Percentiles rank a stretch among this genome's conserved stretches.
phyloP scores from a whole-genome alignment of 1,284 basidiomycete genomes.

The Moesziomyces sp. region DNA sequence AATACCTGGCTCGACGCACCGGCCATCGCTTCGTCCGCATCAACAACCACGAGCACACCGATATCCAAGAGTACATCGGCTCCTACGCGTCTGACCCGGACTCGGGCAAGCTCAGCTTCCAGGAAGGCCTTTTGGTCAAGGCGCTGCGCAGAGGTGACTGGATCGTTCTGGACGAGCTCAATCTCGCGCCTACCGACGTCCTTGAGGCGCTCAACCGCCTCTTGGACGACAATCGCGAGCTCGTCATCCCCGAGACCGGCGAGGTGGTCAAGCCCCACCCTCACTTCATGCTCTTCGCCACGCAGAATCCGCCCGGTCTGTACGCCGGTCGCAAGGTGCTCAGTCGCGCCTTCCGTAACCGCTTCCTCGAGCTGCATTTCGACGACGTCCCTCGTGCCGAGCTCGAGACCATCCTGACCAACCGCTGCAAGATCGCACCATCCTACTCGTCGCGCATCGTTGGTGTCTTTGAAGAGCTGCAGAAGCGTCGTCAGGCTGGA shows the following conservation, averaged over 20 bases:
- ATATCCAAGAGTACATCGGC: constrained; percentile 96
- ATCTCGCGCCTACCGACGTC: constrained; percentile 96
- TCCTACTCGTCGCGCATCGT: constrained; percentile 90
- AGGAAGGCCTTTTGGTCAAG: constrained; percentile 88
- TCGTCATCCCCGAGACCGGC: constrained; percentile 94
- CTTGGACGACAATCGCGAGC: constrained; percentile 95
- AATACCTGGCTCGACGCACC: constrained; percentile 91
- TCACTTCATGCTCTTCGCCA: constrained; percentile 97
- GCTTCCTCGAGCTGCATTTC: constrained; percentile 99
- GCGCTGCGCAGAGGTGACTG: constrained; percentile 93
- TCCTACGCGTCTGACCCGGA: constrained; percentile 93
- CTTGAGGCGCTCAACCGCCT: constrained; percentile 96
- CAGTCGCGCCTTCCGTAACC: constrained; percentile 94
- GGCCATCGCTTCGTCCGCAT: constrained; percentile 97
- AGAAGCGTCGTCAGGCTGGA: constrained; percentile 87
- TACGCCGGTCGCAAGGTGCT: constrained; percentile 96
- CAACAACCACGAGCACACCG: constrained; percentile 99
- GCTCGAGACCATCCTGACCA: constrained; percentile 80
- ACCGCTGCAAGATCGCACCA: constrained; percentile 63
- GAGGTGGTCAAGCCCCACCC: constrained; percentile 94
- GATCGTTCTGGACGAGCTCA: constrained; percentile 98
- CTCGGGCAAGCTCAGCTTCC: constrained; percentile 91
- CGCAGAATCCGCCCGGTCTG: constrained; percentile 97
- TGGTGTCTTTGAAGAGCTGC: constrained; percentile 89
- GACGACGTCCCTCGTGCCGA: constrained; percentile 95